phyloP scores from a whole-genome alignment of 2,329 filamentous ascomycete genomes.

The Arthrobotrys sinensis region DNA sequence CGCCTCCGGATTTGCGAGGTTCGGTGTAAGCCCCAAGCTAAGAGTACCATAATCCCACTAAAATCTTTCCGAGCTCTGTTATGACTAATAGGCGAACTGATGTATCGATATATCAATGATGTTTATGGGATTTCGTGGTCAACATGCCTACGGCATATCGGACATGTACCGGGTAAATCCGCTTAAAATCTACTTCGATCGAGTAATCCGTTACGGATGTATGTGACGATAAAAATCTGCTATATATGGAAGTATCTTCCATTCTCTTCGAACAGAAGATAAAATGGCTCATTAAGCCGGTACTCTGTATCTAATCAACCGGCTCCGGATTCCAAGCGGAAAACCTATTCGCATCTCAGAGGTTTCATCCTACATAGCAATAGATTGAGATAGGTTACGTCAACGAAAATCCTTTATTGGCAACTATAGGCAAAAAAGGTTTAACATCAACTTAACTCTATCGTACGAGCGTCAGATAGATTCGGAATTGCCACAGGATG shows the following conservation, averaged over 20 bases:
- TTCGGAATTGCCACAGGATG: too few species aligned
- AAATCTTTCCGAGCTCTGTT: background rate
- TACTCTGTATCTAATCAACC: background rate
- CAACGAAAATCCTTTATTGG: too few species aligned
- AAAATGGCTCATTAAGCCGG: background rate
- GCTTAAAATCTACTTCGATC: background rate
- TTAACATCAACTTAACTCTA: too few species aligned
- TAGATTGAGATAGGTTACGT: background rate
- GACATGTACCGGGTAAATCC: constrained; percentile 6
- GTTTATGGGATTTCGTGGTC: background rate
- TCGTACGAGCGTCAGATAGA: too few species aligned
- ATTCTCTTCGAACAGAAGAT: background rate
- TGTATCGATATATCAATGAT: background rate
- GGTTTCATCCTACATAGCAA: background rate
- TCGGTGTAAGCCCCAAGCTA: background rate
- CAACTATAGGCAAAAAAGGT: too few species aligned
- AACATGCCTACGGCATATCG: constrained; percentile 8
- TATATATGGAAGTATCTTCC: too few species aligned
- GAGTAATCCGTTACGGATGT: background rate
- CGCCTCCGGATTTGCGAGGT: background rate
- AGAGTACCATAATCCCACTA: too few species aligned
- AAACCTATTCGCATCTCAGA: background rate
- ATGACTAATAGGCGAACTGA: background rate
- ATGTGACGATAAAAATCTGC: background rate
- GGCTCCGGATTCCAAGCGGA: background rate